Conservation (phyloP, 257 asterid genomes). For the Solanum rostratum region DNA sequence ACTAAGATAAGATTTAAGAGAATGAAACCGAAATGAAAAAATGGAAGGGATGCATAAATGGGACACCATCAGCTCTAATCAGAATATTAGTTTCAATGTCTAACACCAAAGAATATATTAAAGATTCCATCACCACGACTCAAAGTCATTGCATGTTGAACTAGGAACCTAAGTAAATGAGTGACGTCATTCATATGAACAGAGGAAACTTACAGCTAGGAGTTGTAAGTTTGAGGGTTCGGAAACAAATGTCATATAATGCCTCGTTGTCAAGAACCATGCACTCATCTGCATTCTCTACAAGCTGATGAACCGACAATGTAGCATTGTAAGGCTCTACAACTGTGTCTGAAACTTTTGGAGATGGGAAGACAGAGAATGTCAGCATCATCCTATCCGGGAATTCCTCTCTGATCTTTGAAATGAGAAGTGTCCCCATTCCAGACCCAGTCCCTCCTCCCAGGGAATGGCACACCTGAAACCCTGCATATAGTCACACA, state of each 20-base stretch:
- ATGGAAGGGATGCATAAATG: background rate
- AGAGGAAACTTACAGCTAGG: conserved; percentile 4
- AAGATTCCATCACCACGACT: background rate
- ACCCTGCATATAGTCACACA: background rate
- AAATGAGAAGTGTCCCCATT: conserved; percentile 25
- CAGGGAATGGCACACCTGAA: conserved; percentile 20
- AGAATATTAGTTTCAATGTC: background rate
- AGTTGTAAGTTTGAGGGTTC: conserved; percentile 10
- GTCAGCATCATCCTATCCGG: conserved; percentile 28
- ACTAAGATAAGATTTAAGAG: background rate
- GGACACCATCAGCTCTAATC: background rate
- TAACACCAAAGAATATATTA: background rate
- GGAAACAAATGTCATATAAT: conserved; percentile 8
- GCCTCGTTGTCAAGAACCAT: conserved; percentile 16
- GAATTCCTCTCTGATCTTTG: conserved; percentile 21
- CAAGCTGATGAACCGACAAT: conserved; percentile 21
- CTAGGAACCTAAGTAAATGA: background rate
- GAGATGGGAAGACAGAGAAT: conserved; percentile 24
- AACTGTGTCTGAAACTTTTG: conserved; percentile 21
- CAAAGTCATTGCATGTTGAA: background rate
- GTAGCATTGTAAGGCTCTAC: conserved; percentile 28
- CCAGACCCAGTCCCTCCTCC: conserved; percentile 31
- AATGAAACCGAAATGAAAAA: background rate
- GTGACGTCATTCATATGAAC: background rate
- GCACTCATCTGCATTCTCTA: conserved; percentile 24